A percentile compares a stretch with the other conserved stretches of the same genome.
These are phyloP conservation scores for Anisodus acutangulus DNA, from an alignment of 257 asterid genomes.

Conservation along the genomic window DNA sequence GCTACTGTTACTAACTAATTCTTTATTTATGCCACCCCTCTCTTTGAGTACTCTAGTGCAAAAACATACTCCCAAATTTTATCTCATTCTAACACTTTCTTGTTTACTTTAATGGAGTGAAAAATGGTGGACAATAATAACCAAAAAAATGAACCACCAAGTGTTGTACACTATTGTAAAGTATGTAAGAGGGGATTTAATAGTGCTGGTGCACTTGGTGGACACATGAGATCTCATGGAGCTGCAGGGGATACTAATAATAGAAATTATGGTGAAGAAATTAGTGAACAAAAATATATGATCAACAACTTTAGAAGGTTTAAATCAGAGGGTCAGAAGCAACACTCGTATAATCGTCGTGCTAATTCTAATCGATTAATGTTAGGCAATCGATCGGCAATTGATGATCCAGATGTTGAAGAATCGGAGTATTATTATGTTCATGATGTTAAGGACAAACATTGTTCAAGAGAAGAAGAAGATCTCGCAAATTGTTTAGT, in stretches of 20 bases:
- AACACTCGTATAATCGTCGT: conserved; percentile 59
- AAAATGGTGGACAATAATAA: conserved; percentile 36
- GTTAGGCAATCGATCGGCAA: conserved; percentile 26
- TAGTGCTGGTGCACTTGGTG: conserved; percentile 64
- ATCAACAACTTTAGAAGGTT: conserved; percentile 15
- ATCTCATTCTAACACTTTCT: background rate
- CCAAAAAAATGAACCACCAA: conserved; percentile 31
- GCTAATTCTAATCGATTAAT: conserved; percentile 46
- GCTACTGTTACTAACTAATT: conserved; percentile 40
- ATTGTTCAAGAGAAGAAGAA: conserved; percentile 50
- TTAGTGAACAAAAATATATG: conserved; percentile 20
- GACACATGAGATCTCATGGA: conserved; percentile 68
- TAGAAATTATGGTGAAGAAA: conserved; percentile 29
- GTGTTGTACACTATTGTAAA: conserved; percentile 47
- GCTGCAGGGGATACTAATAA: conserved; percentile 36
- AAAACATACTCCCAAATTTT: background rate
- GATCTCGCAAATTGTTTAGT: conserved; percentile 82
- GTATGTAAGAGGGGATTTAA: conserved; percentile 50
- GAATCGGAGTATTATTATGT: conserved; percentile 18
- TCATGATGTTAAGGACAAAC: background rate
- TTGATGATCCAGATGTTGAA: conserved; percentile 36
- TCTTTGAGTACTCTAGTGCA: background rate
- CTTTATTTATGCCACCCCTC: conserved; percentile 26
- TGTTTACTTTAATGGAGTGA: background rate
- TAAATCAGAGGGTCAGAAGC: conserved; percentile 42